These are phyloP conservation scores for Trichoderma hamatum DNA, from an alignment of 2,329 filamentous ascomycete species.

Conservation along the genomic window DNA sequence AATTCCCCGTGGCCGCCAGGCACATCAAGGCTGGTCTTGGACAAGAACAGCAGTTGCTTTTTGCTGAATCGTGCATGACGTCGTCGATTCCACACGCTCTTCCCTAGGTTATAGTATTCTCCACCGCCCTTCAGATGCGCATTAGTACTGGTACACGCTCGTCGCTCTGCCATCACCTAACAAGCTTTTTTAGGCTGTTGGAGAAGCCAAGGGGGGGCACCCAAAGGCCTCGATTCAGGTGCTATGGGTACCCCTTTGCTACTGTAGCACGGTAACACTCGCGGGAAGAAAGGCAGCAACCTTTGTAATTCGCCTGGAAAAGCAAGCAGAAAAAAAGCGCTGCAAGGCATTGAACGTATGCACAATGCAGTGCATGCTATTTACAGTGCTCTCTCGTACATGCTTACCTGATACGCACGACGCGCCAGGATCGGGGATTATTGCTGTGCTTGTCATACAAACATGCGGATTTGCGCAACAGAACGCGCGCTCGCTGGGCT, in stretches of 20 bases:
- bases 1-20: neutral
- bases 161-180: neutral
- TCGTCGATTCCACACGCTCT: neutral
- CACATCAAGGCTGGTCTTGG: neutral
- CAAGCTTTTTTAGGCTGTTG: slow-evolving; percentile 20
- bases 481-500: neutral
- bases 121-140: neutral
- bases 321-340: neutral
- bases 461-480: neutral
- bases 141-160: neutral
- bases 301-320: neutral
- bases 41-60: neutral
- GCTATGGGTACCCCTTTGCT: neutral
- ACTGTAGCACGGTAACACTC: neutral
- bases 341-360: neutral
- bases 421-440: neutral
- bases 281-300: neutral
- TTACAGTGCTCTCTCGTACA: neutral
- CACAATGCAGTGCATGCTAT: neutral
- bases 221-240: neutral
- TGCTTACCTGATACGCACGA: neutral
- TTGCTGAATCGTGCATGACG: slow-evolving; percentile 14
- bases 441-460: slow-evolving; percentile 1
- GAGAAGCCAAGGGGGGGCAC: neutral
- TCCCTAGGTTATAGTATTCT: neutral